Evolutionary conservation across 352 stramenopile species (phyloP), one percentile per base, ranked within the genome.

Genomic region (Blastocystis sp.): DNA sequence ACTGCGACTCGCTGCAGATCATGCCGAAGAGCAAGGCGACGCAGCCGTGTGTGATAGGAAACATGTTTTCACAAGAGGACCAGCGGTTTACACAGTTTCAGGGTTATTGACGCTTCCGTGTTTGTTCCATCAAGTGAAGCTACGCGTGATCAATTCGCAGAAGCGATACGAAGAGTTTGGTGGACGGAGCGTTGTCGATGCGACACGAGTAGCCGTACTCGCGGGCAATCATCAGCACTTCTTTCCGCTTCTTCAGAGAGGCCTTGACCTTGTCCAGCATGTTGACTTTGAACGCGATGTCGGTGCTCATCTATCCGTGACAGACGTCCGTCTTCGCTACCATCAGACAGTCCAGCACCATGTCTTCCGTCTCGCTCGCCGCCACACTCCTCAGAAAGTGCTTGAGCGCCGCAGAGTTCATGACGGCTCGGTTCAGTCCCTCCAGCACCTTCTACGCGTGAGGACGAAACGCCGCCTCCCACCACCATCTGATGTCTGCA

Each of bases 1-100:
- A 82, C 41, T 82, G 74, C 29, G 26, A 66, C 31, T 51, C 63
- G n/a, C 2, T 82, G 3, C 74, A 82, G n/a, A 66, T 82, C 19
- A 61, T 82, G 51, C 74, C 74, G 41, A 66, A 82, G 59, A 82
- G 74, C 45, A 29, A 62, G 10, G 65, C 45, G 13, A 31, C 65
- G 2, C 13, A 39, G 1, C 45, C 74, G 29, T 55, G 50, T 82
- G 74, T 82, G 24, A 55, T 82, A n/a, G 41, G 59, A 45, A 61
- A 82, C n/a, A 59, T 35, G 33, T 82, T 82, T 21, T 29, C 24
- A 41, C 31, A 82, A 19, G 59, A 69, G 9, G 31, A 82, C 26
- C 74, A 82, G 41, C 26, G 26, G 12, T 82, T 82, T 50, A 59
- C 33, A 39, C 51, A 55, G n/a, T 82, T 82, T 69, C 24, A 65